Conservation (phyloP, 2,329 filamentous ascomycete species). For the Fragosphaeria purpurea region DNA sequence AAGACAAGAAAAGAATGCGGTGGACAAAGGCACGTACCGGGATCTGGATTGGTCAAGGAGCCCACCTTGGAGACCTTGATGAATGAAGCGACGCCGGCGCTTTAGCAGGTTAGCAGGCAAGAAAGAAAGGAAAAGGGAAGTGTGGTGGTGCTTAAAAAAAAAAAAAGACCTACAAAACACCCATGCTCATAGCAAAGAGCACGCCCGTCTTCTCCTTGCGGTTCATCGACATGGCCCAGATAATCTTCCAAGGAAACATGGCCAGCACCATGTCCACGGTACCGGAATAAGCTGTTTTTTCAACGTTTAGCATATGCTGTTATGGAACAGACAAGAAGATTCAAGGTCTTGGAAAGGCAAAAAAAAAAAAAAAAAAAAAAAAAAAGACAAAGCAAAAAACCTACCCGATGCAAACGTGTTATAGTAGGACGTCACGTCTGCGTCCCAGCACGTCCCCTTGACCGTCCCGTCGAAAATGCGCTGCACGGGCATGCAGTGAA, state of each 20-base stretch:
- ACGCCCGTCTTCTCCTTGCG: slow-evolving; percentile 30
- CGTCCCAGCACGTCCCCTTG: slow-evolving; percentile 22
- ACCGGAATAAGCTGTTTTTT: slow-evolving; percentile 21
- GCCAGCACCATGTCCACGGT: slow-evolving; percentile 30
- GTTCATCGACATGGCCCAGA: slow-evolving; percentile 29
- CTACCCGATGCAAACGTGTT: slow-evolving; percentile 22
- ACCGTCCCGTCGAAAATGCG: slow-evolving; percentile 20
- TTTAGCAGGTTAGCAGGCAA: background rate
- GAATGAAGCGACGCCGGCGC: slow-evolving; percentile 3
- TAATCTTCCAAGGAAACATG: slow-evolving; percentile 29
- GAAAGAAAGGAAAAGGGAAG: background rate
- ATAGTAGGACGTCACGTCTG: slow-evolving; percentile 19
- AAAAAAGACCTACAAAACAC: slow-evolving; percentile 26
- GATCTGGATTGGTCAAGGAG: slow-evolving; percentile 2
- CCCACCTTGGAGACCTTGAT: slow-evolving; percentile 3
- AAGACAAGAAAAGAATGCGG: background rate
- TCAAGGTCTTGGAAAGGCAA: too few relatives aligned
- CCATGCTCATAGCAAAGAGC: slow-evolving; percentile 32
- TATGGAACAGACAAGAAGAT: too few relatives aligned
- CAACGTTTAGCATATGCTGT: too few relatives aligned
- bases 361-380: too few relatives aligned
- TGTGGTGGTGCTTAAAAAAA: background rate
- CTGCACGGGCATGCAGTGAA: slow-evolving; percentile 20
- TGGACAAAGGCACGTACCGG: background rate
- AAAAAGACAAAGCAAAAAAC: slow-evolving; percentile 2